Percentiles rank a stretch among this genome's conserved stretches.
These are phyloP conservation scores for Dentipellis fragilis DNA, from an alignment of 768 basidiomycete genomes.

Conservation along the genomic window DNA sequence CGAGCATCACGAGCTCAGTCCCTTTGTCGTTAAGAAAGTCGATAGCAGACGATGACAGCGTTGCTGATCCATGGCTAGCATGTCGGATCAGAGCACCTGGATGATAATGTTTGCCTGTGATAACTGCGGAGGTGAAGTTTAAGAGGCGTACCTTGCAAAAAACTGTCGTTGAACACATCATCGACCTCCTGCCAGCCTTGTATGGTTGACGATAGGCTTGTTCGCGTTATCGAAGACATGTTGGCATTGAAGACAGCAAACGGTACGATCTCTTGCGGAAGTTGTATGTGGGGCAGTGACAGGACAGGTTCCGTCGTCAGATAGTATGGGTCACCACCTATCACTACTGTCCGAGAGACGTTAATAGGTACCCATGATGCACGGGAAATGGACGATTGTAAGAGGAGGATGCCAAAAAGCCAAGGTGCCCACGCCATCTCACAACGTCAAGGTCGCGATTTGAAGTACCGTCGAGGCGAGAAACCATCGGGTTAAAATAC, in stretches of 20 bases:
- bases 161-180: not conserved
- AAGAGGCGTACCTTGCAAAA: not conserved
- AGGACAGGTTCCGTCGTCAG: not conserved
- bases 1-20: not conserved
- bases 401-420: too few relatives aligned
- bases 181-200: not conserved
- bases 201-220: not conserved
- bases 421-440: too few relatives aligned
- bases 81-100: too few relatives aligned
- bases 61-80: too few relatives aligned
- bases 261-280: not conserved
- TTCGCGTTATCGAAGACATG: not conserved
- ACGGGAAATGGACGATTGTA: too few relatives aligned
- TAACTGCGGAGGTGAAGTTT: too few relatives aligned
- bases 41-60: not conserved
- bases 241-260: not conserved
- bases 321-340: not conserved
- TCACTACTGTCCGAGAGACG: not conserved
- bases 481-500: too few relatives aligned
- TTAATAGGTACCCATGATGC: not conserved
- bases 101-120: too few relatives aligned
- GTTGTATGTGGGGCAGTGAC: not conserved
- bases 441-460: too few relatives aligned
- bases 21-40: not conserved
- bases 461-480: too few relatives aligned